Percentiles rank a stretch among this genome's conserved stretches.
Evolutionary conservation across 2,329 filamentous ascomycete species (phyloP).

Genomic region (Aspergillus transmontanensis): DNA sequence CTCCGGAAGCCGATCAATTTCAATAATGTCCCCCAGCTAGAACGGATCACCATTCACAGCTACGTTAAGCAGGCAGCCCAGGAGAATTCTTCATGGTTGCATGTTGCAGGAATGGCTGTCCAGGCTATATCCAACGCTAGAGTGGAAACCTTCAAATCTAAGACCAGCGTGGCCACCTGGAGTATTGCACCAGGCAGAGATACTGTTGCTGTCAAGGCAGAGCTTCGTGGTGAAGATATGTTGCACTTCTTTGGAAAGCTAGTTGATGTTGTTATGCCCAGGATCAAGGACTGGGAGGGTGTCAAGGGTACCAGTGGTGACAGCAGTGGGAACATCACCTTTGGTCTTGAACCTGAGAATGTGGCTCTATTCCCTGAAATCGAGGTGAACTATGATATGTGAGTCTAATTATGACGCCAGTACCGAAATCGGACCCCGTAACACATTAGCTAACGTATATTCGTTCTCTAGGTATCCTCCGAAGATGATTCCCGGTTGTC

Average conservation of each 20-base stretch:
- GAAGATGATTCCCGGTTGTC: conserved; percentile 81
- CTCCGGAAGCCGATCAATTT: conserved; percentile 66
- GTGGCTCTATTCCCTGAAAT: conserved; percentile 90
- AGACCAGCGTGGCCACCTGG: conserved; percentile 73
- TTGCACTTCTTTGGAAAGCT: conserved; percentile 90
- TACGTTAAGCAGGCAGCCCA: conserved; percentile 69
- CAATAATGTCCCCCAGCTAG: conserved; percentile 81
- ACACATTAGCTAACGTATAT: background rate
- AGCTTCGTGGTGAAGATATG: conserved; percentile 76
- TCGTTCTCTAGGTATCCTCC: conserved; percentile 56
- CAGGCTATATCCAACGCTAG: conserved; percentile 83
- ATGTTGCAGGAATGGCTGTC: conserved; percentile 80
- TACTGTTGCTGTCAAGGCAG: conserved; percentile 71
- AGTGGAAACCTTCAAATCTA: conserved; percentile 69
- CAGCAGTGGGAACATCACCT: conserved; percentile 80
- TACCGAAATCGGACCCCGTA: background rate
- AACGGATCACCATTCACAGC: conserved; percentile 77
- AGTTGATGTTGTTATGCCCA: conserved; percentile 85
- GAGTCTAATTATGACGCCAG: conserved; percentile 44
- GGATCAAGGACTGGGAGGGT: conserved; percentile 94
- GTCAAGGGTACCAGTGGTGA: conserved; percentile 78
- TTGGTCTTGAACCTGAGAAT: conserved; percentile 75
- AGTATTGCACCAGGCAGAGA: conserved; percentile 70
- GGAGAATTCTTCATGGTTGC: conserved; percentile 72
- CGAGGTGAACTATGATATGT: conserved; percentile 91